A percentile compares a stretch with the other conserved stretches of the same genome.
phyloP scores from a whole-genome alignment of 225 moss, liverwort and hornwort species.

The Climacium dendroides region DNA sequence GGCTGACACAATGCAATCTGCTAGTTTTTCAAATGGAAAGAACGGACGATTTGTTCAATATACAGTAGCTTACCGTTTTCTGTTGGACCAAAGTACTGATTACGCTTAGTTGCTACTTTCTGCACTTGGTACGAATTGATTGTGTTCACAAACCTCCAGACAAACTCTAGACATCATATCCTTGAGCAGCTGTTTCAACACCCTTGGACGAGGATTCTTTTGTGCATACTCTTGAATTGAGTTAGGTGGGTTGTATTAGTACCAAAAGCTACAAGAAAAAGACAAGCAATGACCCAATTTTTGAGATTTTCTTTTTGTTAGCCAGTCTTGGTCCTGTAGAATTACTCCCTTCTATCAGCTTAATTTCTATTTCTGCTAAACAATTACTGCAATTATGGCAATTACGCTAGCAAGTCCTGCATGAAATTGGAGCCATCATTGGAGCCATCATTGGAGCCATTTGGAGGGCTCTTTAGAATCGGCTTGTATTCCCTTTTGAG shows the following conservation, averaged over 20 bases:
- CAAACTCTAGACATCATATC: background rate
- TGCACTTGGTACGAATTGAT: background rate
- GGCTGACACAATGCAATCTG: background rate
- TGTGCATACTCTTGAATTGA: background rate
- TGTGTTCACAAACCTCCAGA: background rate
- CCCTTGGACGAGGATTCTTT: background rate
- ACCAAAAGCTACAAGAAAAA: background rate
- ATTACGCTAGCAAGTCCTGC: rapidly evolving
- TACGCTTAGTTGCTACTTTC: background rate
- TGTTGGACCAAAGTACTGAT: background rate
- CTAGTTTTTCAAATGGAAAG: background rate
- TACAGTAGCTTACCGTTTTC: background rate
- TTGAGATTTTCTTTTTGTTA: background rate
- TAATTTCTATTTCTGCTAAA: background rate
- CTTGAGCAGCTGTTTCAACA: background rate
- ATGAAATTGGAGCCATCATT: background rate
- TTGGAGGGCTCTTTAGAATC: background rate
- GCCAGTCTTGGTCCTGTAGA: background rate
- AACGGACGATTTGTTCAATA: background rate
- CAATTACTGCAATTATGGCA: no score
- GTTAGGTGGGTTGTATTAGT: background rate
- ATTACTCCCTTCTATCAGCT: no score
- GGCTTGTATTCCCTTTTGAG: background rate
- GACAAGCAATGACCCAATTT: background rate
- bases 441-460: background rate